Percentiles rank a stretch among this genome's conserved stretches.
These are phyloP conservation scores for Melocanna baccifera DNA, from an alignment of 176 grass and related monocot genomes.

Conservation along the genomic window DNA sequence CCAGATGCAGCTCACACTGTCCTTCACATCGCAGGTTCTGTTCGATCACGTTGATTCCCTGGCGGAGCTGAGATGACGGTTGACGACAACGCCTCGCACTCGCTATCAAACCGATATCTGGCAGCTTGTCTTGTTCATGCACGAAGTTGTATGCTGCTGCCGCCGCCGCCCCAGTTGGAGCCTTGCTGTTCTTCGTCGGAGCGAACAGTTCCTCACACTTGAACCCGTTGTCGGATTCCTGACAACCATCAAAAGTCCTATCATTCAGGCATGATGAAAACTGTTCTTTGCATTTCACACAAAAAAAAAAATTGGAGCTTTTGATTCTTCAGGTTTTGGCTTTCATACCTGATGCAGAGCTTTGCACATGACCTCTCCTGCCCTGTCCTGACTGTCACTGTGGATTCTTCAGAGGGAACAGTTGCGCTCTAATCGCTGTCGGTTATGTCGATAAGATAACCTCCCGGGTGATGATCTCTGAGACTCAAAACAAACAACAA, in stretches of 20 bases:
- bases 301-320: neutral
- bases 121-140: constrained; percentile 21
- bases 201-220: neutral
- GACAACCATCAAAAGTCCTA: constrained; percentile 22
- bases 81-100: constrained; percentile 11
- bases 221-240: constrained; percentile 18
- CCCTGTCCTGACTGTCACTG: neutral
- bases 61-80: neutral
- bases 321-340: constrained; percentile 16
- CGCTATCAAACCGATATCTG: neutral
- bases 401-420: neutral
- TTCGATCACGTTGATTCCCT: constrained; percentile 39
- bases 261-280: constrained; percentile 37
- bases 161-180: neutral
- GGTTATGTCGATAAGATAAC: neutral
- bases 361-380: constrained; percentile 4
- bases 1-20: neutral
- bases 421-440: neutral
- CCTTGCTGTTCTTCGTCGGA: constrained; percentile 17
- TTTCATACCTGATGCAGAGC: constrained; percentile 5
- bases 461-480: neutral
- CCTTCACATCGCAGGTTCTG: constrained; percentile 22
- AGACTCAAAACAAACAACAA: neutral
- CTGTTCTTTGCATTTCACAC: neutral
- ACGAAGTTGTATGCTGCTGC: constrained; percentile 17